These are phyloP conservation scores for Schwanniomyces pseudopolymorphus DNA, from an alignment of 805 yeast genomes.

Conservation along the genomic window DNA sequence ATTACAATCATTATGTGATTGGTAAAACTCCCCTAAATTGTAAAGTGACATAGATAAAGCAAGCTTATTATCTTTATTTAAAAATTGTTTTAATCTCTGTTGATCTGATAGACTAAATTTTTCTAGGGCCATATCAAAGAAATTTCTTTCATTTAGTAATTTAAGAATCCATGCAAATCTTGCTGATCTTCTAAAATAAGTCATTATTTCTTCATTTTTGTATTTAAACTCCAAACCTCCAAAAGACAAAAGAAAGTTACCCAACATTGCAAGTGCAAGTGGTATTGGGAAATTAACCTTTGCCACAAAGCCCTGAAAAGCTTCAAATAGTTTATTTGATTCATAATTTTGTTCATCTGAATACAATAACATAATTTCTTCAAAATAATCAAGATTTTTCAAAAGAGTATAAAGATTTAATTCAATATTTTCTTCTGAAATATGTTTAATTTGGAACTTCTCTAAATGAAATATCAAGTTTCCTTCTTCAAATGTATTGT, in stretches of 20 bases:
- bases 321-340: constrained; percentile 16
- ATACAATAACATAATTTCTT: constrained; percentile 15
- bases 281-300: constrained; percentile 17
- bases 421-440: background rate
- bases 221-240: constrained; percentile 16
- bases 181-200: constrained; percentile 19
- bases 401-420: background rate
- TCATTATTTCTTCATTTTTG: constrained; percentile 18
- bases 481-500: constrained; percentile 18
- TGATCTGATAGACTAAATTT: background rate
- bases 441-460: background rate
- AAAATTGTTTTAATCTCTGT: background rate
- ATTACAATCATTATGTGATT: constrained; percentile 14
- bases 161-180: constrained; percentile 17
- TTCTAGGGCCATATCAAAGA: constrained; percentile 7
- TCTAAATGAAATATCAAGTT: constrained; percentile 11
- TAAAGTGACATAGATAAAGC: constrained; percentile 9
- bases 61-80: constrained; percentile 2
- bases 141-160: constrained; percentile 4
- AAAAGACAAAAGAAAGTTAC: constrained; percentile 21
- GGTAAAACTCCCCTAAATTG: constrained; percentile 19
- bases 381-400: constrained; percentile 10
- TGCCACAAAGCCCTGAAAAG: constrained; percentile 14
- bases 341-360: constrained; percentile 11
- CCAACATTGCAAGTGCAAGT: constrained; percentile 25